Conservation (phyloP, 1,284 basidiomycete species). For the Taiwanofungus camphoratus region DNA sequence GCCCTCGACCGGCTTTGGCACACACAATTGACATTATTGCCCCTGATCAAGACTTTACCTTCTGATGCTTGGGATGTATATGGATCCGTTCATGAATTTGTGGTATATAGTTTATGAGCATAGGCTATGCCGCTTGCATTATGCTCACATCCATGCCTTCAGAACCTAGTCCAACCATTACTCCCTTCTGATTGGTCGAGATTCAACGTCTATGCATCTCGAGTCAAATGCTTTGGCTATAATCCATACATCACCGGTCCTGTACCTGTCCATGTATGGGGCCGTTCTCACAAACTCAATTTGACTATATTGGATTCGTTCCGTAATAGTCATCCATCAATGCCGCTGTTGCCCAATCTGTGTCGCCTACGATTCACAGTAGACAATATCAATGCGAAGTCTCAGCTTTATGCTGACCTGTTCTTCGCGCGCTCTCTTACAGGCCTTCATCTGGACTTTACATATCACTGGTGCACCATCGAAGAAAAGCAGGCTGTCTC, state of each 20-base stretch:
- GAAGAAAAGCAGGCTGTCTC: neutral
- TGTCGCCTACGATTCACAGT: neutral
- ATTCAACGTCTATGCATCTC: conserved; percentile 1
- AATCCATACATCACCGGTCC: neutral
- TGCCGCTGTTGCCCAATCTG: neutral
- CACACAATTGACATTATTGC: neutral
- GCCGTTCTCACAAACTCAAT: conserved; percentile 3
- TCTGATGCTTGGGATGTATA: neutral
- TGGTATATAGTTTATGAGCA: neutral
- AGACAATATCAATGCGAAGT: neutral
- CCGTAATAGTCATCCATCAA: neutral
- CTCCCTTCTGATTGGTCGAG: neutral
- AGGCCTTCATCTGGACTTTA: neutral
- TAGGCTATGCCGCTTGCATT: neutral
- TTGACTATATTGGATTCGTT: neutral
- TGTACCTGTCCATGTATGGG: too few species aligned
- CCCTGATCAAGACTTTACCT: conserved; percentile 1
- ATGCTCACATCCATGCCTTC: neutral
- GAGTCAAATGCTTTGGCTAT: neutral
- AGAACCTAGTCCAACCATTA: conserved; percentile 3
- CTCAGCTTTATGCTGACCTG: neutral
- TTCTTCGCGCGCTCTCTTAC: neutral
- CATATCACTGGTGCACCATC: neutral
- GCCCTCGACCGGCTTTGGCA: conserved; percentile 4
- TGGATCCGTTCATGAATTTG: conserved; percentile 1